Conservation (phyloP, 306 rosid genomes). For the Elaeagnus macrophylla region DNA sequence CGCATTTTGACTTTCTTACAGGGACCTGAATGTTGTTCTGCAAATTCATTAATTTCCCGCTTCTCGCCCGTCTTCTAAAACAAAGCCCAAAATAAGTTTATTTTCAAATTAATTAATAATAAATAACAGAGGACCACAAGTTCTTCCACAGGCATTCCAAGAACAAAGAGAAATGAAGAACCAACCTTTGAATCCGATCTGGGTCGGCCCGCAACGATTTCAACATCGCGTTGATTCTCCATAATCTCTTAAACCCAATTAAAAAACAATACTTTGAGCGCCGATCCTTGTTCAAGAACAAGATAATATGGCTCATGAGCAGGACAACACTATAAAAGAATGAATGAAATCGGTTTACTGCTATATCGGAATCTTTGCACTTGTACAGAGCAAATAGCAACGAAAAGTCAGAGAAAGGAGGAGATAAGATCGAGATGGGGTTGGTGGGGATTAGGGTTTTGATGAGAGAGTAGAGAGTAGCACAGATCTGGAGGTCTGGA, state of each 20-base stretch:
- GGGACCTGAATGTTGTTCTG: conserved; percentile 23
- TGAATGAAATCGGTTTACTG: background rate
- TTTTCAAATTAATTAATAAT: too few relatives aligned
- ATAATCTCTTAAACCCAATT: conserved; percentile 21
- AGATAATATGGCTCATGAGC: conserved; percentile 3
- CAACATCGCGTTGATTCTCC: conserved; percentile 33
- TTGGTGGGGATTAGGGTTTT: too few relatives aligned
- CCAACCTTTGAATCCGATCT: conserved; percentile 49
- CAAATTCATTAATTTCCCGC: conserved; percentile 30
- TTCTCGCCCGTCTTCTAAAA: conserved; percentile 45
- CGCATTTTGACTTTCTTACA: conserved; percentile 58
- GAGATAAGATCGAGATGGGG: too few relatives aligned
- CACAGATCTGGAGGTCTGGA: too few relatives aligned
- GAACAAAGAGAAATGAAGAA: background rate
- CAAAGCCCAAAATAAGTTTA: background rate
- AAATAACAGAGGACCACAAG: background rate
- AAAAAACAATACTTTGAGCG: conserved; percentile 2
- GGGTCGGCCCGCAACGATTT: conserved; percentile 1
- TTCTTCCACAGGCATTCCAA: background rate
- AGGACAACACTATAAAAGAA: background rate
- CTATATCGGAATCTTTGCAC: background rate
- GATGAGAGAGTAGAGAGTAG: too few relatives aligned
- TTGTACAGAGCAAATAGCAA: background rate
- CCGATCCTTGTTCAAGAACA: conserved; percentile 1
- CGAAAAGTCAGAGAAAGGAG: background rate